Base-by-base conservation (phyloP, 2,329 filamentous ascomycete genomes). In the Onygenales sp. region DNA sequence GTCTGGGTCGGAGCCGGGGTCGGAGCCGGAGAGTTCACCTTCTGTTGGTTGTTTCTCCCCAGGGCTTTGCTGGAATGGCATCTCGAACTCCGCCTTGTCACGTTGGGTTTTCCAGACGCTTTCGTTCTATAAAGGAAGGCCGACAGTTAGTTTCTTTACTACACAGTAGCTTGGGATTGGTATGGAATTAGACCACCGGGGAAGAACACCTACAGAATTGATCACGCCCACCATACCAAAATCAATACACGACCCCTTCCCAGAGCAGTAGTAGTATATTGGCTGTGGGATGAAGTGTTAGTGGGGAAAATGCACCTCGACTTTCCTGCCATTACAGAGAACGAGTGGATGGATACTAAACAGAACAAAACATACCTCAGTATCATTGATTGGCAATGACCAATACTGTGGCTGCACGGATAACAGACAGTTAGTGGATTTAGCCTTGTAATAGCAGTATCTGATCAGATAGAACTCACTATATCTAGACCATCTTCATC, bases 181-280 rank as follows among this genome's bases (percentile, higher is more conserved):
- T 27, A 27, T 1, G 21, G 21, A 27, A 27, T 27, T 27, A 1
- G 21, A 4, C 21, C 21, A 27, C 21, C 21, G 7, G 21, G 11
- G 36, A 37, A 27, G 36, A 14, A 14, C 17, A 54, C 74, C 56
- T 71, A 83, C 80, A 6, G 84, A 79, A 62, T 91, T 92, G 59
- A 92, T 84, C 1, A 81, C 85, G 2, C 86, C 87, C 13, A 92
- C 78, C 87, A 92, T n/a, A n/a, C n/a, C n/a, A n/a, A n/a, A n/a
- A n/a, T n/a, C n/a, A n/a, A n/a, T n/a, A n/a, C n/a, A n/a, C n/a
- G n/a, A n/a, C n/a, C n/a, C n/a, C n/a, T n/a, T n/a, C n/a, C n/a
- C n/a, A n/a, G 83, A 80, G 57, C 84, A 88, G 65, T 88, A 88
- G 66, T 80, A 86, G 65, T 84, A 87, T 13, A 83, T 77, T 0